phyloP scores from a whole-genome alignment of 371 early-diverging fungal species.

The Phascolomyces articulosus region DNA sequence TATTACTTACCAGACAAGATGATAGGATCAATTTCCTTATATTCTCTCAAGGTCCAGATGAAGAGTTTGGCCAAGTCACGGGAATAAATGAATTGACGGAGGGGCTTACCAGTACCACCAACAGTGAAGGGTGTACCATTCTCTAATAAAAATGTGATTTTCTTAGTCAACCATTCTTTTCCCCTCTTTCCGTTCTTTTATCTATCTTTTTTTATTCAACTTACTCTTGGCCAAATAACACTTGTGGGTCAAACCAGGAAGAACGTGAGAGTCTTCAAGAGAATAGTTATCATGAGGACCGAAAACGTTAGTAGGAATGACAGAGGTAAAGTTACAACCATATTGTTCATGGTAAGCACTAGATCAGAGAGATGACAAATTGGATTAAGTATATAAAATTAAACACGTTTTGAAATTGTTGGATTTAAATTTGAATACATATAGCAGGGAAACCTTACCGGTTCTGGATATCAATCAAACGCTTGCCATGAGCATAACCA shows the following conservation, averaged over 20 bases:
- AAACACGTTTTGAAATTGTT: too few relatives aligned
- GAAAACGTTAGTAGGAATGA: conserved; percentile 88
- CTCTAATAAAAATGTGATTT: conserved; percentile 36
- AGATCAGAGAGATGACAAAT: too few relatives aligned
- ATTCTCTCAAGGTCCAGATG: conserved; percentile 84
- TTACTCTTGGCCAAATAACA: conserved; percentile 80
- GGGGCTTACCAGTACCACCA: conserved; percentile 81
- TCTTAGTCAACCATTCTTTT: background rate
- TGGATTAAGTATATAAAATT: too few relatives aligned
- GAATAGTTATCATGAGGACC: conserved; percentile 86
- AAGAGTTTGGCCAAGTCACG: conserved; percentile 84
- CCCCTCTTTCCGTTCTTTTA: too few relatives aligned
- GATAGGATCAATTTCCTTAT: conserved; percentile 80
- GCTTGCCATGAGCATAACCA: conserved; percentile 89
- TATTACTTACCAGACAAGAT: conserved; percentile 74
- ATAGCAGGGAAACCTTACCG: conserved; percentile 57
- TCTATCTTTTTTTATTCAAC: conserved; percentile 3
- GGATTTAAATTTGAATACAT: too few relatives aligned
- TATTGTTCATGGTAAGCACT: conserved; percentile 84
- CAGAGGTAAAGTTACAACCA: conserved; percentile 83
- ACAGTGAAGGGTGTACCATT: conserved; percentile 78
- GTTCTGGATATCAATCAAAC: conserved; percentile 89
- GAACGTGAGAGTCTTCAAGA: conserved; percentile 84
- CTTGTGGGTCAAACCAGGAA: conserved; percentile 88
- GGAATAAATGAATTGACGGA: conserved; percentile 89